Evolutionary conservation across 2,329 filamentous ascomycete genomes (phyloP).

Genomic region (Neodidymelliopsis sp.): DNA sequence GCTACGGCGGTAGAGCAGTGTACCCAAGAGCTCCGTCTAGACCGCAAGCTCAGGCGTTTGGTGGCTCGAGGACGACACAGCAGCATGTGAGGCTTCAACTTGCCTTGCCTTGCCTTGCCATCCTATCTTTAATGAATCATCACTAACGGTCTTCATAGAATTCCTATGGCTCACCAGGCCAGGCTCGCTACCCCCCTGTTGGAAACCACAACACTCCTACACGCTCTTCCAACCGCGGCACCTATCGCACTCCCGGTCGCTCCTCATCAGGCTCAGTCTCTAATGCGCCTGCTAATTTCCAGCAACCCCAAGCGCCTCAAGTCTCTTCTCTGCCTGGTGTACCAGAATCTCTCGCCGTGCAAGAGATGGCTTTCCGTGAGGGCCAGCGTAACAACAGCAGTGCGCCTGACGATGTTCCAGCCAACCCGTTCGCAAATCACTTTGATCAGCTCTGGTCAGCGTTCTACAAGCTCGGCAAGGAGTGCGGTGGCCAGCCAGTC

Average conservation of each 20-base stretch:
- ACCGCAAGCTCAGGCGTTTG: background rate
- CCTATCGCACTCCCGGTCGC: constrained; percentile 6
- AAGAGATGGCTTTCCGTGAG: constrained; percentile 36
- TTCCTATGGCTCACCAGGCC: background rate
- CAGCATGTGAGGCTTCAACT: constrained; percentile 16
- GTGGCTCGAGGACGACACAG: constrained; percentile 3
- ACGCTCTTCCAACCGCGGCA: background rate
- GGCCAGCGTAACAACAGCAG: constrained; percentile 26
- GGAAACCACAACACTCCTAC: background rate
- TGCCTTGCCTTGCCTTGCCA: too few species aligned
- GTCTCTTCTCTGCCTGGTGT: constrained; percentile 23
- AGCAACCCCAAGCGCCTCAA: background rate
- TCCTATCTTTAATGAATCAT: too few species aligned
- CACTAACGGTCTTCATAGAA: constrained; percentile 10
- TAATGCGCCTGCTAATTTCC: constrained; percentile 5
- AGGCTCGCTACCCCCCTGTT: constrained; percentile 2
- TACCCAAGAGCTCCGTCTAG: constrained; percentile 1
- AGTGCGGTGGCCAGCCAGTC: constrained; percentile 14
- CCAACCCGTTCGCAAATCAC: constrained; percentile 26
- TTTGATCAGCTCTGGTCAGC: constrained; percentile 29
- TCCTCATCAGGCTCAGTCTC: constrained; percentile 10
- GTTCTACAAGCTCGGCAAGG: constrained; percentile 30
- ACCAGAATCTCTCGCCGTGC: constrained; percentile 28
- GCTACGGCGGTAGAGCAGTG: background rate
- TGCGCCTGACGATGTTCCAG: constrained; percentile 13